These are phyloP conservation scores for Colletotrichum tanaceti DNA, from an alignment of 2,329 filamentous ascomycete species.

Conservation along the genomic window DNA sequence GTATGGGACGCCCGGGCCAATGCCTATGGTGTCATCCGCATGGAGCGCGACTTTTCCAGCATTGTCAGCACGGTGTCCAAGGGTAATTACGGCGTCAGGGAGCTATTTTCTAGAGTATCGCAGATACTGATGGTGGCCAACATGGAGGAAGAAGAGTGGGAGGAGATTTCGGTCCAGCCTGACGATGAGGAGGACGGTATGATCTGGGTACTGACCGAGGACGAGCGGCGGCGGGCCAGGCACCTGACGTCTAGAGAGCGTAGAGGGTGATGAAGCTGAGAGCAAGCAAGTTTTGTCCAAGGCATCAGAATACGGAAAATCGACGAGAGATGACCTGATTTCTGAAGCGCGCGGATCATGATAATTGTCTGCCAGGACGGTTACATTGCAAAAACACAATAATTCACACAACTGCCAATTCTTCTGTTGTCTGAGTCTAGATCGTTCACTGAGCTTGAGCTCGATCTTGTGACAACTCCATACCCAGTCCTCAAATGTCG, in stretches of 20 bases:
- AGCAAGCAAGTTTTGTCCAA: not conserved
- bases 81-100: conserved; percentile 81
- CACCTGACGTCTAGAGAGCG: conserved; percentile 60
- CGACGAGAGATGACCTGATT: conserved; percentile 32
- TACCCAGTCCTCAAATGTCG: too few relatives aligned
- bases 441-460: too few relatives aligned
- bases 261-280: conserved; percentile 15
- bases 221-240: conserved; percentile 80
- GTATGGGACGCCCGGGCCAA: conserved; percentile 85
- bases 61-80: conserved; percentile 76
- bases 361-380: not conserved
- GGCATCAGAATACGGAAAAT: conserved; percentile 23
- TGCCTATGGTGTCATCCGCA: conserved; percentile 81
- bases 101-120: conserved; percentile 78
- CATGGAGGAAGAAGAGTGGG: conserved; percentile 97
- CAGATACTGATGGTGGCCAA: conserved; percentile 90
- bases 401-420: not conserved
- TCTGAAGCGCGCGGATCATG: conserved; percentile 13
- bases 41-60: conserved; percentile 85
- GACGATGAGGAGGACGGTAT: conserved; percentile 69
- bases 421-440: not conserved
- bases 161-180: conserved; percentile 68
- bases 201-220: conserved; percentile 76
- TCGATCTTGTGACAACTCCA: not conserved
- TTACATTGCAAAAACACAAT: not conserved